A percentile compares a stretch with the other conserved stretches of the same genome.
Evolutionary conservation across 2,329 filamentous ascomycete species (phyloP).

Genomic region (Leptographium galeiforme): DNA sequence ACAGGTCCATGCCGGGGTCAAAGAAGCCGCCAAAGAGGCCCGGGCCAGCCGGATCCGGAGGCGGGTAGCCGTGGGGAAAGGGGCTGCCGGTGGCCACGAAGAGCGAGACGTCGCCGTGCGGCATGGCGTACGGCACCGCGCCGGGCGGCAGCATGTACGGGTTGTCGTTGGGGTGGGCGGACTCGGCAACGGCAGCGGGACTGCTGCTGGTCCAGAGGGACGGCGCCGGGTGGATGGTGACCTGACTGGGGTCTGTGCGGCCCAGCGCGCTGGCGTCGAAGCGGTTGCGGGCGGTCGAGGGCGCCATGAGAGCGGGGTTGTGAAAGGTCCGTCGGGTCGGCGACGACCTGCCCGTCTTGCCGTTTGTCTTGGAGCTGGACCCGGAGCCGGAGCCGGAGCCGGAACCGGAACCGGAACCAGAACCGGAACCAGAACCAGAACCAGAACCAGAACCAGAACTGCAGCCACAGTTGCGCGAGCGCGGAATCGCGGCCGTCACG

Average conservation of each 20-base stretch:
- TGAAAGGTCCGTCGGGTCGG: constrained; percentile 20
- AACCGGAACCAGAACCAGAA: no score
- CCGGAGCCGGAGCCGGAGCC: no score
- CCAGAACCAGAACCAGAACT: neutral
- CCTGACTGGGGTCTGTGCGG: constrained; percentile 29
- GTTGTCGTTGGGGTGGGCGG: neutral
- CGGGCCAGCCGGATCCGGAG: neutral
- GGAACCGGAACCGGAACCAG: neutral
- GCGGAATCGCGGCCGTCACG: constrained; percentile 51
- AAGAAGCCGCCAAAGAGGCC: constrained; percentile 3
- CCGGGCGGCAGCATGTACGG: constrained; percentile 4
- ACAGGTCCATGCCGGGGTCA: neutral
- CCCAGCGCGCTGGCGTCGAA: constrained; percentile 36
- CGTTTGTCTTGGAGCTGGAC: constrained; percentile 9
- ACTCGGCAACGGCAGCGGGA: neutral
- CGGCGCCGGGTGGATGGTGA: constrained; percentile 5
- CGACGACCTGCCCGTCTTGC: constrained; percentile 21
- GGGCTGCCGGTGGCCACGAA: neutral
- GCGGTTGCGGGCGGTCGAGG: constrained; percentile 21
- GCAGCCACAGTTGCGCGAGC: constrained; percentile 43
- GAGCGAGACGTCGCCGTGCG: neutral
- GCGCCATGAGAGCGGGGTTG: constrained; percentile 19
- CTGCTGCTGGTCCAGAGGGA: neutral
- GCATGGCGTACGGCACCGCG: neutral
- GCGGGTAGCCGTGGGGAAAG: neutral